phyloP scores from a whole-genome alignment of 306 rosid species.

The Neltuma alba region DNA sequence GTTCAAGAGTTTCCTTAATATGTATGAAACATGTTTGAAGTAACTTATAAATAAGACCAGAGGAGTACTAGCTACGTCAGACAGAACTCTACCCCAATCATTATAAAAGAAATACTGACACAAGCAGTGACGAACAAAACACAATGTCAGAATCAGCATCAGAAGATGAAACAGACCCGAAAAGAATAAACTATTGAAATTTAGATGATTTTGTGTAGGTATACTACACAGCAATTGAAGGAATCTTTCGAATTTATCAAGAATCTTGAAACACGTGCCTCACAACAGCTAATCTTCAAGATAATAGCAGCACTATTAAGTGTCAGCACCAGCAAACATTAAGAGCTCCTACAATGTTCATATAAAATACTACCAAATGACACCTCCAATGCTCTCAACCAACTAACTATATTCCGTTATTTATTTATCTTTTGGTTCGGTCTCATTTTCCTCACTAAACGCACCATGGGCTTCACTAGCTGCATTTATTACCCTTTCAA shows the following conservation, averaged over 20 bases:
- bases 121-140: not conserved
- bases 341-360: not conserved
- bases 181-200: not conserved
- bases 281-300: not conserved
- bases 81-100: not conserved
- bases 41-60: no score
- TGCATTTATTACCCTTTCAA: constrained; percentile 26
- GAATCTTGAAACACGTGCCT: not conserved
- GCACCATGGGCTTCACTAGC: constrained; percentile 11
- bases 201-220: not conserved
- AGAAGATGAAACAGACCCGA: not conserved
- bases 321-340: not conserved
- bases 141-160: not conserved
- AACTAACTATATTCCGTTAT: not conserved
- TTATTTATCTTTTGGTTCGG: not conserved
- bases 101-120: not conserved
- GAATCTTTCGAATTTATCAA: not conserved
- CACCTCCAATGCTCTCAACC: not conserved
- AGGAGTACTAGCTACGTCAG: not conserved
- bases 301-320: not conserved
- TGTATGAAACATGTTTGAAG: no score
- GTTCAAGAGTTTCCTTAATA: no score
- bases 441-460: constrained; percentile 16
- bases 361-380: not conserved
- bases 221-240: not conserved